These are phyloP conservation scores for Pyronema domesticum DNA, from an alignment of 495 filamentous ascomycete species.

Conservation along the genomic window DNA sequence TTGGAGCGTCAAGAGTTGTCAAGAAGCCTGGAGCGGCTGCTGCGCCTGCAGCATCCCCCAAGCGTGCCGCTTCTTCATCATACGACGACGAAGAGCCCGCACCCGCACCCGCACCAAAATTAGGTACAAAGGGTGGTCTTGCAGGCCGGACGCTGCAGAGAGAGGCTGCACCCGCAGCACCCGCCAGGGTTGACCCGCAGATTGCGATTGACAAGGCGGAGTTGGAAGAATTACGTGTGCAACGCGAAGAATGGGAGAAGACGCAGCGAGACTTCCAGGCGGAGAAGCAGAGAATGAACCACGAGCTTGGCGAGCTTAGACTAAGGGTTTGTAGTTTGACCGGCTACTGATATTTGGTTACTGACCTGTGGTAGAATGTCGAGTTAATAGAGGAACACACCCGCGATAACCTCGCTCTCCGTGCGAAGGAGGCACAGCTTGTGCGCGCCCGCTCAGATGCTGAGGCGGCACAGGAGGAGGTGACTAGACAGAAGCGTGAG, in stretches of 20 bases:
- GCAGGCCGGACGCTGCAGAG: slow-evolving; percentile 77
- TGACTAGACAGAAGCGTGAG: slow-evolving; percentile 68
- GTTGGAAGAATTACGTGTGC: slow-evolving; percentile 66
- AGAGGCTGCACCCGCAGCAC: slow-evolving; percentile 33
- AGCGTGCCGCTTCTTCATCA: slow-evolving; percentile 37
- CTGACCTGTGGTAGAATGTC: slow-evolving; percentile 47
- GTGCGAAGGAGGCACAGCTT: slow-evolving; percentile 94
- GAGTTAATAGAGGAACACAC: slow-evolving; percentile 96
- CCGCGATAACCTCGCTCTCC: slow-evolving; percentile 81
- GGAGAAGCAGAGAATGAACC: slow-evolving; percentile 41
- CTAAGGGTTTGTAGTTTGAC: slow-evolving; percentile 32
- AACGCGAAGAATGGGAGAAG: slow-evolving; percentile 58
- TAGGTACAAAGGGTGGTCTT: slow-evolving; percentile 58
- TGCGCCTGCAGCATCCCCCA: slow-evolving; percentile 39
- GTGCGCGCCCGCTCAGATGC: slow-evolving; percentile 79
- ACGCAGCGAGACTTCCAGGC: slow-evolving; percentile 51
- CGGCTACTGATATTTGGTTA: slow-evolving; percentile 18
- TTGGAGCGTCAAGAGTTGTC: slow-evolving; percentile 50
- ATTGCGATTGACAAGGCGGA: slow-evolving; percentile 66
- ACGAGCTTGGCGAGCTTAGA: slow-evolving; percentile 51
- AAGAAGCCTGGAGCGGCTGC: slow-evolving; percentile 39
- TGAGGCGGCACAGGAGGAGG: slow-evolving; percentile 68
- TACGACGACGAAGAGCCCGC: slow-evolving; percentile 42
- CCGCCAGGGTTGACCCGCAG: slow-evolving; percentile 36
- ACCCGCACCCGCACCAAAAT: slow-evolving; percentile 38